These are phyloP conservation scores for Rubia balearica DNA, from an alignment of 305 asterid species.

Conservation along the genomic window DNA sequence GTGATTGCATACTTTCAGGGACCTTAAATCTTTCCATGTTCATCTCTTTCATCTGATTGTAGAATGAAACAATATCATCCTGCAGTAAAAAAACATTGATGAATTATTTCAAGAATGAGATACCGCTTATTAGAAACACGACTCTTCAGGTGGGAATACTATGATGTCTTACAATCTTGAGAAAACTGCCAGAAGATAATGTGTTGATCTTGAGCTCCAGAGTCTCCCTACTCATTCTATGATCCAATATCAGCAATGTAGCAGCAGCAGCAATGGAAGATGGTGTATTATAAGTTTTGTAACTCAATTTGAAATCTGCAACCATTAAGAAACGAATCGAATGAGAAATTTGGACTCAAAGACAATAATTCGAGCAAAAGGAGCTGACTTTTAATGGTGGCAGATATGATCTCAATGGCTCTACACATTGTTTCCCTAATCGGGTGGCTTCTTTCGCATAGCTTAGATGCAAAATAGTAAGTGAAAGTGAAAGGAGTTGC, in stretches of 20 bases:
- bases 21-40: constrained; percentile 18
- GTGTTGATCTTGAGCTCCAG: constrained; percentile 31
- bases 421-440: constrained; percentile 18
- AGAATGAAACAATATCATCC: constrained; percentile 53
- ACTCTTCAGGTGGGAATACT: not conserved
- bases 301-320: constrained; percentile 48
- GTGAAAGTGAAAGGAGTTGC: constrained; percentile 49
- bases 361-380: not conserved
- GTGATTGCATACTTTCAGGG: constrained; percentile 15
- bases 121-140: not conserved
- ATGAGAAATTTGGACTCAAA: not conserved
- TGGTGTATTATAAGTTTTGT: constrained; percentile 35
- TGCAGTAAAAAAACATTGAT: constrained; percentile 19
- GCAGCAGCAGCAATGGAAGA: constrained; percentile 70
- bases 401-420: constrained; percentile 25
- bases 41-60: constrained; percentile 29
- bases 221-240: constrained; percentile 29
- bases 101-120: not conserved
- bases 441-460: constrained; percentile 14
- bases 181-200: constrained; percentile 23
- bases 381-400: constrained; percentile 18
- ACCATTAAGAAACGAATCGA: not conserved
- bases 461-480: constrained; percentile 34
- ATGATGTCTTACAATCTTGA: constrained; percentile 39
- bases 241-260: constrained; percentile 48